Evolutionary conservation across 768 basidiomycete species (phyloP).

Genomic region (Psilocybe cyanescens): DNA sequence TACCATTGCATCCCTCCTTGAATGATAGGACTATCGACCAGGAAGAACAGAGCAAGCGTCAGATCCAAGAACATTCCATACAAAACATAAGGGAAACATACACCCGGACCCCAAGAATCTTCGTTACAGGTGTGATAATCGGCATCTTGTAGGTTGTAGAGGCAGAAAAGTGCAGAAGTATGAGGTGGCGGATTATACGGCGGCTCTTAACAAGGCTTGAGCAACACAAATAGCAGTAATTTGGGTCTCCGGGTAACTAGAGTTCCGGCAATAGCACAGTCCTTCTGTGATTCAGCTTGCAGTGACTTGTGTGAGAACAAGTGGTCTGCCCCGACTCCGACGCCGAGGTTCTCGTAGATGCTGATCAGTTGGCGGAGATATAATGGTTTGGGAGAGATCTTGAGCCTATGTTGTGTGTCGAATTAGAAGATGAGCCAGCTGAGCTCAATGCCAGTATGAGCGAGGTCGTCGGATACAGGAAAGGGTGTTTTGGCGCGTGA

Average conservation of each 20-base stretch:
- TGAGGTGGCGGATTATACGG: not conserved
- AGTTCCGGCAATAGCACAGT: not conserved
- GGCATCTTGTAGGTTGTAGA: slow-evolving; percentile 31
- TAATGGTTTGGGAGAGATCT: not conserved
- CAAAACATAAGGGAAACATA: slow-evolving; percentile 35
- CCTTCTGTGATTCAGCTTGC: not conserved
- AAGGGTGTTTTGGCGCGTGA: slow-evolving; percentile 1
- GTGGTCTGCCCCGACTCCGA: not conserved
- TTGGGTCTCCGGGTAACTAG: not conserved
- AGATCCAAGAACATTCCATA: not conserved
- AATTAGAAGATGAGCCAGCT: not conserved
- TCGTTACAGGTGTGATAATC: slow-evolving; percentile 61
- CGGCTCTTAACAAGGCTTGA: not conserved
- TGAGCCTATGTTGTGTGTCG: not conserved
- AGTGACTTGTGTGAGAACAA: not conserved
- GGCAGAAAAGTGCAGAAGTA: not conserved
- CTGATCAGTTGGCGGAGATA: not conserved
- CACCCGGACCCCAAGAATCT: slow-evolving; percentile 70
- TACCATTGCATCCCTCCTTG: slow-evolving; percentile 95
- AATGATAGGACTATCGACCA: slow-evolving; percentile 63
- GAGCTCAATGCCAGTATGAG: not conserved
- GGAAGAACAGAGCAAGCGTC: not conserved
- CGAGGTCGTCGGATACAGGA: not conserved
- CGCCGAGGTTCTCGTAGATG: not conserved
- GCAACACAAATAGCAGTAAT: slow-evolving; percentile 1